Evolutionary conservation across 306 rosid species (phyloP), one percentile per base, ranked within the genome.

Genomic region (Cucurbita ficifolia): DNA sequence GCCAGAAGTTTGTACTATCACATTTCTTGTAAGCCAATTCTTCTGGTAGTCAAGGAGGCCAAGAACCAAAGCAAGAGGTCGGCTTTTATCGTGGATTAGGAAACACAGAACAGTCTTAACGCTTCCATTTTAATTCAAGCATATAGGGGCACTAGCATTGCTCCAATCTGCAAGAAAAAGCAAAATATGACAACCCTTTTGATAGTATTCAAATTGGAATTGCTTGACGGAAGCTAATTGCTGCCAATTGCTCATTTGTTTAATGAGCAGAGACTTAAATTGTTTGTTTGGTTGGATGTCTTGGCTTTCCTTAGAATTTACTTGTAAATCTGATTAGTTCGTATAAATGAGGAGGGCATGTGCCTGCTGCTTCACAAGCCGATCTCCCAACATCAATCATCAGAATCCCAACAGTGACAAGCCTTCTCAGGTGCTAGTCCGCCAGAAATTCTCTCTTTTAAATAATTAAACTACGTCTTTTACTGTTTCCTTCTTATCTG

Each of bases 91-190:
- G n/a, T 43, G 40, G 16, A 48, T 24, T 24, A 14, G 42, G 53
- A 69, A 48, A 48, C 42, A 5, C 6, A 68, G 55, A 68, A 68
- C n/a, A 68, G 73, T 68, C n/a, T 13, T 22, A 52, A 81, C 83
- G 83, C 97, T 88, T 92, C 83, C 80, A 83, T 83, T 92, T 81
- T 88, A 87, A 92, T 88, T 83, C 96, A 89, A 89, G 94, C 90
- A 85, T 88, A 78, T 65, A 10, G 50, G 53, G 67, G 42, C 35
- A 24, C 52, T 58, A 21, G 16, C 11, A 21, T 14, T 71, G 40
- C 60, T 39, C 81, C 81, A 82, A 62, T 82, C 92, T 89, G 96
- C 81, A 85, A 83, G 84, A 71, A 74, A 77, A 89, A 86, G 93
- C 88, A 84, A 91, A 76, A 79, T 49, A 48, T 53, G 74, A 48